Conservation (phyloP, 2,329 filamentous ascomycete species). For the Tolypocladium endophyticum region DNA sequence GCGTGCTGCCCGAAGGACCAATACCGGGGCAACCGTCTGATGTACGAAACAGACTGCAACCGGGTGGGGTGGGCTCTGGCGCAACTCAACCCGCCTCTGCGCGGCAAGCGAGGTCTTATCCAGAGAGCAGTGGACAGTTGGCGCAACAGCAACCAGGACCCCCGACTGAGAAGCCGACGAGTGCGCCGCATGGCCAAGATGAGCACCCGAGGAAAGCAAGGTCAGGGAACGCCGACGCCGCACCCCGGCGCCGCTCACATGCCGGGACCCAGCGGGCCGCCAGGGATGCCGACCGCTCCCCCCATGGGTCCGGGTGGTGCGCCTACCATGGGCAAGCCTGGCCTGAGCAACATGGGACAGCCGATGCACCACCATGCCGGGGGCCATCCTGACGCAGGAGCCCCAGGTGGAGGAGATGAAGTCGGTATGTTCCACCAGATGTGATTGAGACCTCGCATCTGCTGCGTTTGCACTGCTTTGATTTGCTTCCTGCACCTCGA, state of each 20-base stretch:
- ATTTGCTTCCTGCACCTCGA: slow-evolving; percentile 11
- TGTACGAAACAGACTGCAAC: slow-evolving; percentile 98
- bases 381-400: slow-evolving; percentile 37
- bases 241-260: slow-evolving; percentile 51
- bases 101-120: slow-evolving; percentile 90
- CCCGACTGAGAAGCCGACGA: slow-evolving; percentile 76
- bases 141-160: slow-evolving; percentile 98
- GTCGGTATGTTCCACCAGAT: slow-evolving; percentile 98
- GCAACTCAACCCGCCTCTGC: slow-evolving; percentile 79
- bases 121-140: slow-evolving; percentile 97
- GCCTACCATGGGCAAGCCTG: slow-evolving; percentile 53
- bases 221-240: slow-evolving; percentile 45
- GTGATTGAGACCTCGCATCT: slow-evolving; percentile 44
- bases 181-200: slow-evolving; percentile 96
- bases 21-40: slow-evolving; percentile 88
- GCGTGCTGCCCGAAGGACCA: slow-evolving; percentile 93
- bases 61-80: slow-evolving; percentile 98
- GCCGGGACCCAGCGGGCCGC: slow-evolving; percentile 54
- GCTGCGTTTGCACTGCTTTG: slow-evolving; percentile 26
- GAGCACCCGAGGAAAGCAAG: slow-evolving; percentile 64
- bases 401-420: slow-evolving; percentile 64
- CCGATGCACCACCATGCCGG: slow-evolving; percentile 52
- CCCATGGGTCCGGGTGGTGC: slow-evolving; percentile 48
- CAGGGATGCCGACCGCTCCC: slow-evolving; percentile 52
- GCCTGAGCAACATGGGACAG: slow-evolving; percentile 55